Evolutionary conservation across 139 green algal species (phyloP), one percentile per base, ranked within the genome.

Genomic region (Micractinium sp.): DNA sequence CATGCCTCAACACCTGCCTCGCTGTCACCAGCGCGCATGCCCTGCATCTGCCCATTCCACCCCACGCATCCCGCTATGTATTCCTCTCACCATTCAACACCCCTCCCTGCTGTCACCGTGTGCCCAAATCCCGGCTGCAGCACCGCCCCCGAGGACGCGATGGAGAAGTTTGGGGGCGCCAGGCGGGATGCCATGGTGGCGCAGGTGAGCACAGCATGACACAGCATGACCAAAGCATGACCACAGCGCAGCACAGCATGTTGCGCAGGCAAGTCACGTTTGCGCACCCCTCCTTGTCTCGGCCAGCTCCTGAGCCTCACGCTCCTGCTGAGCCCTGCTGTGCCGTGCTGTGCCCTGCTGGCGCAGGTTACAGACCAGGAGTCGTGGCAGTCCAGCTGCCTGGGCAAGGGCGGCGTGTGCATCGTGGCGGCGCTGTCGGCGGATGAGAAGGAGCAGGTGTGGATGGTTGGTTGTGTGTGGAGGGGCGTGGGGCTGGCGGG

Each of bases 351-450:
- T 76, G 25, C 69, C 25, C 73, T 79, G n/a, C 15, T 79, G 18
- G n/a, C 36, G 20, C 79, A 93, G 89, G 69, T 93, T 22, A 66
- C 69, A 7, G 53, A 66, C 77, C 82, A 87, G 69, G 27, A 75
- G 7, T 78, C 87, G 0, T 75, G 92, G 39, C 31, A 91, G 60
- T 36, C 39, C 76, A 35, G 74, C 60, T 93, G 91, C 89, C 77
- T 87, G 2, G 39, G n/a, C 47, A 41, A 85, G 60, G 83, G 86
- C 33, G 91, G 91, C 19, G 79, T 93, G 85, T 93, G 91, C 78
- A 35, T 93, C 61, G 63, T 93, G 82, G 86, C 71, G 19, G 76
- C 91, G 38, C 82, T 93, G 69, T 85, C 91, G 29, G 16, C 82
- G 36, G 82, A 35, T 35, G 36, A 56, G 56, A 22, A 25, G 25